Evolutionary conservation across 164 flowering plant species (phyloP).

Genomic region (Tetracentron sinense): DNA sequence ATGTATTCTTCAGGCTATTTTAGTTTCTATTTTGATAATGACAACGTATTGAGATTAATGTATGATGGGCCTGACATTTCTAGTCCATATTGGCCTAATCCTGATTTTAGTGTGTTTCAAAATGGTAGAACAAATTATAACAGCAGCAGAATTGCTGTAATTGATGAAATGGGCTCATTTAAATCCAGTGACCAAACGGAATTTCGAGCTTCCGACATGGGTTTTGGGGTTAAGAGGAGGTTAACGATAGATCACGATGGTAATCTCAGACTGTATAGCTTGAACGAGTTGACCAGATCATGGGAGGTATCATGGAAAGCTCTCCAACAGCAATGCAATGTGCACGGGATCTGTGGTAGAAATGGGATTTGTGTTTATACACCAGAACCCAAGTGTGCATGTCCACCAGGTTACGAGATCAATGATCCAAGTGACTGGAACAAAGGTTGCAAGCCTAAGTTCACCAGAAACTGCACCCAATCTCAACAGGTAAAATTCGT

Average conservation of each 20-base stretch:
- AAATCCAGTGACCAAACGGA: slow-evolving; percentile 16
- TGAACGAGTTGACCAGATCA: not conserved
- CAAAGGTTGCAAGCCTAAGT: slow-evolving; percentile 32
- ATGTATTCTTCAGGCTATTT: slow-evolving; percentile 6
- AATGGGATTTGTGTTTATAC: slow-evolving; percentile 8
- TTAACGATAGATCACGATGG: slow-evolving; percentile 18
- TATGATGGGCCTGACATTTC: slow-evolving; percentile 18
- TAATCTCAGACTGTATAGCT: slow-evolving; percentile 12
- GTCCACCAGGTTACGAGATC: slow-evolving; percentile 14
- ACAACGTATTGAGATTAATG: slow-evolving; percentile 13
- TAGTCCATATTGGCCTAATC: slow-evolving; percentile 17
- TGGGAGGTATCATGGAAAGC: slow-evolving; percentile 15
- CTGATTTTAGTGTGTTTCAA: not conserved
- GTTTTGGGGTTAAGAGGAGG: slow-evolving; percentile 5
- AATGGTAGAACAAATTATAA: slow-evolving; percentile 16
- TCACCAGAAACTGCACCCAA: slow-evolving; percentile 23
- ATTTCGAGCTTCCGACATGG: slow-evolving; percentile 6
- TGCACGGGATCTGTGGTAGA: slow-evolving; percentile 8
- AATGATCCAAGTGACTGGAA: slow-evolving; percentile 24
- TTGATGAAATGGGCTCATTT: slow-evolving; percentile 18
- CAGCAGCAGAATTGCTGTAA: slow-evolving; percentile 12
- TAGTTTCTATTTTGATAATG: slow-evolving; percentile 14
- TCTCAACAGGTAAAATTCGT: slow-evolving; percentile 18
- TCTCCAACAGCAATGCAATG: not conserved
- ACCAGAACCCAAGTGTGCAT: slow-evolving; percentile 9